phyloP scores from a whole-genome alignment of 2,329 filamentous ascomycete species.

The Fusarium nisikadoi region DNA sequence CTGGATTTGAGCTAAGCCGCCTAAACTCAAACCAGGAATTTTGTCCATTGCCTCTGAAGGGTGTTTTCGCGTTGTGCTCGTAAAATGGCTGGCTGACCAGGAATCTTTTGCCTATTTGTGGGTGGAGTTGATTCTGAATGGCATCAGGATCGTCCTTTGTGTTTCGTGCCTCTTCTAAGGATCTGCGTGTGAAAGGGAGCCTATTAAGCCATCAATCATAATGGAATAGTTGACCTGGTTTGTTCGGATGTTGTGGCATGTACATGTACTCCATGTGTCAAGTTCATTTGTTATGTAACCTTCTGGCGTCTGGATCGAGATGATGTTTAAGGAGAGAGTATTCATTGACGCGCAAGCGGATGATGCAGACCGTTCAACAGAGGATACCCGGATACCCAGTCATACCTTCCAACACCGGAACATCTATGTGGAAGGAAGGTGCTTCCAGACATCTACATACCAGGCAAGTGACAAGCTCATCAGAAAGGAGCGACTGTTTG shows the following conservation, averaged over 20 bases:
- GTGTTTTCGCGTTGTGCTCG: neutral
- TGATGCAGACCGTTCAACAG: neutral
- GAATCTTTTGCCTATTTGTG: neutral
- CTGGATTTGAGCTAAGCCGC: neutral
- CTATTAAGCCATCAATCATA: neutral
- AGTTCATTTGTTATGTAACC: neutral
- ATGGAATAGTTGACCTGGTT: neutral
- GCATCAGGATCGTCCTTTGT: conserved; percentile 7
- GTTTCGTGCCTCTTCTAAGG: neutral
- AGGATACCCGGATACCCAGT: neutral
- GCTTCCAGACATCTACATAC: neutral
- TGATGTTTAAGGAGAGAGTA: neutral
- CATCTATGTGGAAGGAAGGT: neutral
- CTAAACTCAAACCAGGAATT: conserved; percentile 2
- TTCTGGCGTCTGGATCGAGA: conserved; percentile 10
- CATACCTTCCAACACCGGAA: neutral
- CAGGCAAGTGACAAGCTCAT: neutral
- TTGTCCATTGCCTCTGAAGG: neutral
- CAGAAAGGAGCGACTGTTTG: conserved; percentile 3
- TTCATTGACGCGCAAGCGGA: neutral
- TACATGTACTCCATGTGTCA: neutral
- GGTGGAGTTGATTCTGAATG: conserved; percentile 1
- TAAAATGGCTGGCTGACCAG: conserved; percentile 5
- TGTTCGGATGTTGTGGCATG: neutral
- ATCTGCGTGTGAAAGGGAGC: neutral